phyloP scores from a whole-genome alignment of 257 asterid genomes.

The Forsythia suspensa region DNA sequence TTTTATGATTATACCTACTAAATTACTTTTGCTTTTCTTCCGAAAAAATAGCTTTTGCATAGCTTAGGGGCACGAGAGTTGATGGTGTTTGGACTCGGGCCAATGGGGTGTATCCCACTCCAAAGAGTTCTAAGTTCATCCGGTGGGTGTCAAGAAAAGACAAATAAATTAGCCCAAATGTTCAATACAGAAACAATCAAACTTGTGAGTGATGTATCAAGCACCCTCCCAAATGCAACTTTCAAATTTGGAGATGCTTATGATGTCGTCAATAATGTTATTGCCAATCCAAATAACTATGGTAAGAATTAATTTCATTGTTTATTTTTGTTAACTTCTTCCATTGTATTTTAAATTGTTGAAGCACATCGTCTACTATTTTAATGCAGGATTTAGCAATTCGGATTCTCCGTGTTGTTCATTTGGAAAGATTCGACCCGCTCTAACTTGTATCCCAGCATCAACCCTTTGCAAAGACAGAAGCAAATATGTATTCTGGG shows the following conservation, averaged over 20 bases:
- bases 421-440: slow-evolving; percentile 78
- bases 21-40: neutral
- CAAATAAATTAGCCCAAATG: slow-evolving; percentile 62
- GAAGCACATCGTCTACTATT: neutral
- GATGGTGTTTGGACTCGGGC: slow-evolving; percentile 88
- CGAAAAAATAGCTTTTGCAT: slow-evolving; percentile 50
- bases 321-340: no score
- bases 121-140: slow-evolving; percentile 72
- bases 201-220: slow-evolving; percentile 42
- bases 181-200: slow-evolving; percentile 57
- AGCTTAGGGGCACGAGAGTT: slow-evolving; percentile 66
- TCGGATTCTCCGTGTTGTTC: slow-evolving; percentile 91
- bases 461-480: slow-evolving; percentile 74
- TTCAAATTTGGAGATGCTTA: slow-evolving; percentile 81
- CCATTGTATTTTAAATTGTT: neutral
- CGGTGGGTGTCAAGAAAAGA: slow-evolving; percentile 70
- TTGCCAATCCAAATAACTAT: slow-evolving; percentile 55
- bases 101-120: slow-evolving; percentile 96
- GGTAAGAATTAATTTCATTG: slow-evolving; percentile 37
- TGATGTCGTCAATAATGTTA: slow-evolving; percentile 74
- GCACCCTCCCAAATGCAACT: slow-evolving; percentile 64
- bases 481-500: slow-evolving; percentile 94
- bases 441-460: slow-evolving; percentile 81
- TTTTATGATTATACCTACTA: neutral
- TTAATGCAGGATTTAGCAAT: slow-evolving; percentile 61